Evolutionary conservation across 768 basidiomycete genomes (phyloP), one percentile per base, ranked within the genome.

Genomic region (Rhodotorula graminis): DNA sequence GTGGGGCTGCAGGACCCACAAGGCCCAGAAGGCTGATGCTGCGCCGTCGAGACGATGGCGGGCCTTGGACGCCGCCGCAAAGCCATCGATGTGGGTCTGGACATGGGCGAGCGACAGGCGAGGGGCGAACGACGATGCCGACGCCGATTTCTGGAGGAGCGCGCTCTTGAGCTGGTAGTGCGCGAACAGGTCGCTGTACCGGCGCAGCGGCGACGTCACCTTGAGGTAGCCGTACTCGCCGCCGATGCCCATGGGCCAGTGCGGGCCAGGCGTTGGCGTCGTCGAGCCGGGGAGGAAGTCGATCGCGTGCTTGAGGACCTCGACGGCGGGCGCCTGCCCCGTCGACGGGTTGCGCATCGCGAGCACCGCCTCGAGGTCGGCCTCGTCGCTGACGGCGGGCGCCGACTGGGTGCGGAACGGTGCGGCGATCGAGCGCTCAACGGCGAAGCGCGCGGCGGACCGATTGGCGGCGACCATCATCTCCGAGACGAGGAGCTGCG

Each of bases 111-210:
- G 27, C 2, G 47, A 40, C 61, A 70, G 69, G 3, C 60, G 37
- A 8, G 72, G 74, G 0, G 68, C 73, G 52, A 64, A 47, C 7
- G 47, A 12, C 4, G 57, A 31, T 21, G 37, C 9, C 37, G 61
- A 29, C n/a, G 70, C 49, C 42, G 65, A 61, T 25, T 59, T 2
- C 3, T 71, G 69, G 23, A 75, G 69, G 40, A 98, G 81, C 11
- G 85, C 86, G 62, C 88, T 83, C 78, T 96, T 94, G 81, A 99
- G 87, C 80, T 98, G 94, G 92, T 93, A 99, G 82, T 98, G 96
- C 18, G 83, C 82, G 21, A 93, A 80, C 67, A 96, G 80, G 80
- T 99, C 96, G 49, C 82, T 81, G 80, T 87, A 96, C 57, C 96
- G 87, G 55, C 96, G 86, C 57, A 99, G 82, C 0, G 96, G 96